Evolutionary conservation across 176 grass and related monocot species (phyloP), one percentile per base, ranked within the genome.

Genomic region (Phragmites australis): DNA sequence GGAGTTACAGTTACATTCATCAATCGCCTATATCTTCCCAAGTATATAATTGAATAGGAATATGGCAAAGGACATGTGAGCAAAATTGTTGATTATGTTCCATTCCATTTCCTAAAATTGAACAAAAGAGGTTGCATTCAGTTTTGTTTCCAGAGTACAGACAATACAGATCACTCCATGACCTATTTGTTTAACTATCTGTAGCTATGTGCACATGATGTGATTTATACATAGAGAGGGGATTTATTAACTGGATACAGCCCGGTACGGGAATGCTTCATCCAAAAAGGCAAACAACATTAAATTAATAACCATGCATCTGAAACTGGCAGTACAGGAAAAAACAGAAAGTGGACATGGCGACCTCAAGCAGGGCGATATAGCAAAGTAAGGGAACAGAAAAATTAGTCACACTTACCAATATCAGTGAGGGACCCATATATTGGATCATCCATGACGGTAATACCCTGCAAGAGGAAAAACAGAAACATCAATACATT

Each of bases 401-500:
- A 73, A 83, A 54, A 68, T 78, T 8, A 65, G 9, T 87, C 32
- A 46, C 30, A 60, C 52, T 82, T 89, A 94, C 89, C 86, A 49
- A 94, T 87, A 84, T 94, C 92, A 80, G 79, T 75, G 84, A 94
- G 89, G 75, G 89, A 87, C 1, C 86, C 86, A 84, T 94, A 94
- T 80, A 94, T 91, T 49, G 89, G 58, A 89, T 94, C 92, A 47
- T 94, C 92, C 43, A 94, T 84, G 52, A 40, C 75, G 27, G 69
- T 18, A 46, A 94, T 84, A 57, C 69, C 86, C 92, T 94, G 59
- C 68, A 88, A 60, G 45, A 89, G 43, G 64, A 54, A 41, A 62
- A 76, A 72, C 29, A 50, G 62, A 82, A 80, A 29, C 23, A 44
- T 74, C 54, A 86, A 47, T 59, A 58, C 42, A 53, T 45, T 58